Evolutionary conservation across 2,329 filamentous ascomycete genomes (phyloP).

Genomic region (Chalaropsis thielavioides): DNA sequence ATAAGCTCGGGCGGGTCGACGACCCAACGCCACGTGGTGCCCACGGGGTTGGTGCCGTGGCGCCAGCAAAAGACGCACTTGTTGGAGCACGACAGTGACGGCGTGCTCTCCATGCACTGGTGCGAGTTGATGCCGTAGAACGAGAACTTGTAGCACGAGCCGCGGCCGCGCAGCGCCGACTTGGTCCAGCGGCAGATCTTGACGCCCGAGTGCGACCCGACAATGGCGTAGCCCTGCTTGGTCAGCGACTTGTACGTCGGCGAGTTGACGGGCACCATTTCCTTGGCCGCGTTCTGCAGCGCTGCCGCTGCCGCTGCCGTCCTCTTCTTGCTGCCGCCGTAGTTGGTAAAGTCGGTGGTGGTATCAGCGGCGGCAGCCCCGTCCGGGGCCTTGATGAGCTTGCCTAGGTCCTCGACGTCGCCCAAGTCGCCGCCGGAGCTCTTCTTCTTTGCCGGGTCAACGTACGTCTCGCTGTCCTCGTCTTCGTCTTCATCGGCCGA

Average conservation of each 20-base stretch:
- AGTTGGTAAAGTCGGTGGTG: constrained; percentile 69
- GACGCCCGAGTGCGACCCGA: constrained; percentile 88
- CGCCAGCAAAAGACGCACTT: constrained; percentile 99
- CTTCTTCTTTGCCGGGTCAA: constrained; percentile 29
- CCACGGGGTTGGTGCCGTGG: constrained; percentile 91
- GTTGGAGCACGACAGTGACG: constrained; percentile 88
- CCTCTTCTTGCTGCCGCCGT: constrained; percentile 30
- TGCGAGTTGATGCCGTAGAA: constrained; percentile 96
- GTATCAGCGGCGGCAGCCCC: constrained; percentile 23
- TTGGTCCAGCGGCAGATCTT: constrained; percentile 99
- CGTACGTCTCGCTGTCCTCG: constrained; percentile 33
- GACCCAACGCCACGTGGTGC: constrained; percentile 92
- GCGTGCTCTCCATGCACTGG: constrained; percentile 96
- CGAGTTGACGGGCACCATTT: constrained; percentile 87
- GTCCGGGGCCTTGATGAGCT: constrained; percentile 38
- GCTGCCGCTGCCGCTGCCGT: constrained; percentile 20
- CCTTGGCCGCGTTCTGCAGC: constrained; percentile 44
- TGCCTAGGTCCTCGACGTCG: constrained; percentile 65
- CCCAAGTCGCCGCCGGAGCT: constrained; percentile 68
- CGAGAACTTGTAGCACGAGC: constrained; percentile 93
- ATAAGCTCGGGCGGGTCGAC: constrained; percentile 84
- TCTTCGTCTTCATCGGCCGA: constrained; percentile 44
- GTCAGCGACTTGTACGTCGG: constrained; percentile 81
- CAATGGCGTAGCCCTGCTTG: constrained; percentile 91
- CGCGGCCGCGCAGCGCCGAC: constrained; percentile 80